A percentile compares a stretch with the other conserved stretches of the same genome.
These are phyloP conservation scores for Theobroma grandiflorum DNA, from an alignment of 441 rosid genomes.

Conservation along the genomic window DNA sequence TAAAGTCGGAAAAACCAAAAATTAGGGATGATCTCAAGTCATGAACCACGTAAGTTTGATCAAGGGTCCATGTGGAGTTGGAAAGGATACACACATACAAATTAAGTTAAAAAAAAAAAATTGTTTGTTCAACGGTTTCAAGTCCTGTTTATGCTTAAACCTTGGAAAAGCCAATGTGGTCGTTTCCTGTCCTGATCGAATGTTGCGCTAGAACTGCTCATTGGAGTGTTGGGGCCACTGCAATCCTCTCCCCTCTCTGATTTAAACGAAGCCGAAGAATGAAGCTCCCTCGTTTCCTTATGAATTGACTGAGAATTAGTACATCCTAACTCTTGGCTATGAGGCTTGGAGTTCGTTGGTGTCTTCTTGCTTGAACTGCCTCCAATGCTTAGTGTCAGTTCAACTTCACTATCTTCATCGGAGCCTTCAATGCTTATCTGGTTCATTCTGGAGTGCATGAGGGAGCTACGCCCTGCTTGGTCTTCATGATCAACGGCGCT, in stretches of 20 bases:
- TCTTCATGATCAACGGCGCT: slow-evolving; percentile 33
- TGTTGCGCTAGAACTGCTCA: slow-evolving; percentile 63
- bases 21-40: slow-evolving; percentile 19
- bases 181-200: slow-evolving; percentile 66
- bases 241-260: slow-evolving; percentile 47
- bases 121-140: slow-evolving; percentile 23
- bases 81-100: slow-evolving; percentile 25
- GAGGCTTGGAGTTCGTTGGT: slow-evolving; percentile 17
- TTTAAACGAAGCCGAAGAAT: slow-evolving; percentile 39
- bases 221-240: slow-evolving; percentile 56
- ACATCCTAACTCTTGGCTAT: neutral
- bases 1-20: slow-evolving; percentile 19
- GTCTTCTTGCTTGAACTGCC: slow-evolving; percentile 37
- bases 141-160: slow-evolving; percentile 62
- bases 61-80: slow-evolving; percentile 20
- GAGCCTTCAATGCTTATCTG: slow-evolving; percentile 37
- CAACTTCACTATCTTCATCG: slow-evolving; percentile 60
- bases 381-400: slow-evolving; percentile 80
- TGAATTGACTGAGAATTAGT: neutral
- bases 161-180: slow-evolving; percentile 80
- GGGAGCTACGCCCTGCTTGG: slow-evolving; percentile 37
- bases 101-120: neutral
- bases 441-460: slow-evolving; percentile 10
- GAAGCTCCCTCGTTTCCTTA: slow-evolving; percentile 32
- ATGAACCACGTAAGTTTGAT: slow-evolving; percentile 31